Conservation (phyloP, 2,329 filamentous ascomycete genomes). For the Diaporthe sp. region DNA sequence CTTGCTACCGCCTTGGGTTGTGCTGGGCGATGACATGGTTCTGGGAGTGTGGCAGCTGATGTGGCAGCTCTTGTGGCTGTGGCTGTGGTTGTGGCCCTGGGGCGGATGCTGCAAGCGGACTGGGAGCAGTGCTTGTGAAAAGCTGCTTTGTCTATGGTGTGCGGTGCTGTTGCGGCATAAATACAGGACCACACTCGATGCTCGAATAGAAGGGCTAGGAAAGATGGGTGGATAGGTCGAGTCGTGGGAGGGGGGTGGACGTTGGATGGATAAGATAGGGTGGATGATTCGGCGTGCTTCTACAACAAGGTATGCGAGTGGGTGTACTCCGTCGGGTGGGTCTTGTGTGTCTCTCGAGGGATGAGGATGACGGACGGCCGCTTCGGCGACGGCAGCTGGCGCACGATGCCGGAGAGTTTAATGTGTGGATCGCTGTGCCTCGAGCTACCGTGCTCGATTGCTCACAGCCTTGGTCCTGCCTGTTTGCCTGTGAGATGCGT, state of each 20-base stretch:
- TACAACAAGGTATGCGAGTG: conserved; percentile 25
- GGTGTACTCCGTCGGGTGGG: conserved; percentile 24
- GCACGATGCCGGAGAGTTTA: conserved; percentile 7
- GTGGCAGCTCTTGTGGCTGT: conserved; percentile 9
- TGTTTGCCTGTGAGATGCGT: conserved; percentile 9
- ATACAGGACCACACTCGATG: background rate
- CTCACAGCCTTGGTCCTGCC: background rate
- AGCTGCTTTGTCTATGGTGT: conserved; percentile 18
- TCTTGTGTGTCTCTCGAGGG: conserved; percentile 3
- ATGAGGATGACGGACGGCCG: conserved; percentile 4
- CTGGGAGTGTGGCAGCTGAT: conserved; percentile 27
- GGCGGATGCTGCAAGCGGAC: conserved; percentile 9
- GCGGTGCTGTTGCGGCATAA: conserved; percentile 2
- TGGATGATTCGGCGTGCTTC: conserved; percentile 38
- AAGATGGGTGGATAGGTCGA: conserved; percentile 22
- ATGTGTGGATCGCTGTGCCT: background rate
- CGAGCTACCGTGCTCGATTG: background rate
- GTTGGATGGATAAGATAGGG: conserved; percentile 30
- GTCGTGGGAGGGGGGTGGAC: conserved; percentile 25
- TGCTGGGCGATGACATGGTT: conserved; percentile 72
- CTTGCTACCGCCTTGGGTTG: conserved; percentile 72
- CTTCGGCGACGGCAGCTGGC: conserved; percentile 18
- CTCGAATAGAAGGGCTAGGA: background rate
- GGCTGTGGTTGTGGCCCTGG: conserved; percentile 8
- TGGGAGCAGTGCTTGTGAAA: conserved; percentile 19